These are phyloP conservation scores for Metschnikowia reukaufii DNA, from an alignment of 805 yeast genomes.

Conservation along the genomic window DNA sequence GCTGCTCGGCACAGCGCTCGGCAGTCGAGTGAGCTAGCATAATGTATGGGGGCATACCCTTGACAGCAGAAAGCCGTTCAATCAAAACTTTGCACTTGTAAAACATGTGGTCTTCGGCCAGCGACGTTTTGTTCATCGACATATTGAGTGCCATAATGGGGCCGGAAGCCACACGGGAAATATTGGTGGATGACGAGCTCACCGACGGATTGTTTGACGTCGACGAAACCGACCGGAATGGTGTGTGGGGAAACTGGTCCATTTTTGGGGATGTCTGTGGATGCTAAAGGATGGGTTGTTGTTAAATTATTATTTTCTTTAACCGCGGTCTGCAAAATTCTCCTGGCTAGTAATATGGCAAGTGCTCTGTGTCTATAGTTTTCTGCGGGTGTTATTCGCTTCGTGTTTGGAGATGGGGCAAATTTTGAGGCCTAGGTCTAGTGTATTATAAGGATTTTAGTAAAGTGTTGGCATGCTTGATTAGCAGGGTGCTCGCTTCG, in stretches of 20 bases:
- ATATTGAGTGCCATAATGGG: conserved; percentile 45
- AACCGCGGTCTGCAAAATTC: neutral
- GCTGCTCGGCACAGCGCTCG: conserved; percentile 70
- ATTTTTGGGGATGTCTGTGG: too few species aligned
- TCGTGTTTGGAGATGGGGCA: neutral
- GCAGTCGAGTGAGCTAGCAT: conserved; percentile 64
- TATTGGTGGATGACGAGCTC: conserved; percentile 32
- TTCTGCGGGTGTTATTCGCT: neutral
- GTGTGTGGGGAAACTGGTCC: conserved; percentile 26
- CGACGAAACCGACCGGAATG: conserved; percentile 41
- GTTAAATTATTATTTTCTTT: neutral
- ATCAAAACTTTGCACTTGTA: conserved; percentile 62
- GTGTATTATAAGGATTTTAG: neutral
- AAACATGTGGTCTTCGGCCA: conserved; percentile 65
- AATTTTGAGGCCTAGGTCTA: neutral
- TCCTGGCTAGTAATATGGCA: neutral
- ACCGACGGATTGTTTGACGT: conserved; percentile 29
- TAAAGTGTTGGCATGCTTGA: neutral
- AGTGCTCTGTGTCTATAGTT: neutral
- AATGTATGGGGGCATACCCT: conserved; percentile 68
- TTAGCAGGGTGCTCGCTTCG: conserved; percentile 4
- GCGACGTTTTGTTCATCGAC: conserved; percentile 63
- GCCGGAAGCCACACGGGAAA: conserved; percentile 44
- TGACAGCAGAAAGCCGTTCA: conserved; percentile 54
- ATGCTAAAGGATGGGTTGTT: too few species aligned